Percentiles rank a stretch among this genome's conserved stretches.
Evolutionary conservation across 371 early-diverging fungal genomes (phyloP).

Genomic region (Basidiobolus meristosporus): DNA sequence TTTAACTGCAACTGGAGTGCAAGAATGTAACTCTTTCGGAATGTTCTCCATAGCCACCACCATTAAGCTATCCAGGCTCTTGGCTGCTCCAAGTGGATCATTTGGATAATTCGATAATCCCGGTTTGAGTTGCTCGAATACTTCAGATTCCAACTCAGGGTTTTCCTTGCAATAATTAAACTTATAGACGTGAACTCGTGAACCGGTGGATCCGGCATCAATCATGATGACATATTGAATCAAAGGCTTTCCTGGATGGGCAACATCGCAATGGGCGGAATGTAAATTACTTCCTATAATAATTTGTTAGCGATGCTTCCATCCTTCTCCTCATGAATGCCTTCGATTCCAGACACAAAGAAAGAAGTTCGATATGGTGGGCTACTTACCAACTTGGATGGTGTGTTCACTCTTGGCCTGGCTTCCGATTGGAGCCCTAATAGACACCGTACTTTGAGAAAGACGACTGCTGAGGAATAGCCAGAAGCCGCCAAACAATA

Average conservation of each 20-base stretch:
- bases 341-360: not conserved
- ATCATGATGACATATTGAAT: constrained; percentile 58
- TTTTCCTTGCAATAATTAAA: constrained; percentile 63
- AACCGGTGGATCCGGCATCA: constrained; percentile 95
- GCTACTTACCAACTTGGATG: no score
- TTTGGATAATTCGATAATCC: constrained; percentile 58
- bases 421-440: no score
- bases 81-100: constrained; percentile 57
- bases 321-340: no score
- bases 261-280: constrained; percentile 41
- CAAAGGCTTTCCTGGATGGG: constrained; percentile 30
- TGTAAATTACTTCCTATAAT: constrained; percentile 6
- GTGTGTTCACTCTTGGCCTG: no score
- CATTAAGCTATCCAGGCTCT: constrained; percentile 60
- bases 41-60: constrained; percentile 51
- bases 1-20: constrained; percentile 86
- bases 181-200: constrained; percentile 87
- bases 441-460: no score
- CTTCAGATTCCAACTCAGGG: constrained; percentile 57
- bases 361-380: no score
- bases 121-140: constrained; percentile 68
- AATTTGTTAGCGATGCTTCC: no score
- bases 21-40: constrained; percentile 42
- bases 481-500: no score
- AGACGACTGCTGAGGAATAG: no score